Base-by-base conservation (phyloP, 495 filamentous ascomycete genomes). In the Beverwykella pulmonaria region DNA sequence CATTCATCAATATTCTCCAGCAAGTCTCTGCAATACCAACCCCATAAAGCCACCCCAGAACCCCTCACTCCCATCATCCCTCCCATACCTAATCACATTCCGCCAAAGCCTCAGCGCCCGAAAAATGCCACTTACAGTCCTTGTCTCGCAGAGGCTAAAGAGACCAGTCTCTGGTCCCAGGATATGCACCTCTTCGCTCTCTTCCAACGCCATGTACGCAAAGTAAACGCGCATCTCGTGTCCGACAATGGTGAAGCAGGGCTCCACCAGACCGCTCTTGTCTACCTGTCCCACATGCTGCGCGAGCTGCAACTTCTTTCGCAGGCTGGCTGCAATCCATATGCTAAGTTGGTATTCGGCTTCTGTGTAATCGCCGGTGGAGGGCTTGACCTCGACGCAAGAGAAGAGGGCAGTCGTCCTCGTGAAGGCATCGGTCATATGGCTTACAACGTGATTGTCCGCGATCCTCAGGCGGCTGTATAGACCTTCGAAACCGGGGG, bases 41-140 rank as follows among this genome's bases (percentile, higher is more conserved):
- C 61, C 52, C 41, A 63, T 55, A 22, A 63, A 63, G 8, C 50
- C 61, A 46, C 61, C 52, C 61, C 61, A 63, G 39, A 56, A 63
- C 23, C 52, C 61, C 1, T 56, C 61, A 63, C n/a, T 46, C 50
- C 52, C 52, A 22, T 27, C 34, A 44, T 56, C 61, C 34, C 49
- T 55, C n/a, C 61, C 61, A 63, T 63, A 56, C 34, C 52, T 56
- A 56, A 63, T 46, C 1, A 56, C 61, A 46, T 63, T 63, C 52
- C 52, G 61, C 61, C 61, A 63, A 55, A 63, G 49, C 61, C 30
- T 63, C 34, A 63, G 36, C 32, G 49, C 39, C 39, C 52, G 29
- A 56, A 63, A 63, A 34, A 56, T 56, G 39, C 61, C 61, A 22
- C 50, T 55, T 5, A 63, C 50, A 63, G 50, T 63, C 4, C 52